Evolutionary conservation across 2,329 filamentous ascomycete genomes (phyloP).

Genomic region (Xylariaceae sp.): DNA sequence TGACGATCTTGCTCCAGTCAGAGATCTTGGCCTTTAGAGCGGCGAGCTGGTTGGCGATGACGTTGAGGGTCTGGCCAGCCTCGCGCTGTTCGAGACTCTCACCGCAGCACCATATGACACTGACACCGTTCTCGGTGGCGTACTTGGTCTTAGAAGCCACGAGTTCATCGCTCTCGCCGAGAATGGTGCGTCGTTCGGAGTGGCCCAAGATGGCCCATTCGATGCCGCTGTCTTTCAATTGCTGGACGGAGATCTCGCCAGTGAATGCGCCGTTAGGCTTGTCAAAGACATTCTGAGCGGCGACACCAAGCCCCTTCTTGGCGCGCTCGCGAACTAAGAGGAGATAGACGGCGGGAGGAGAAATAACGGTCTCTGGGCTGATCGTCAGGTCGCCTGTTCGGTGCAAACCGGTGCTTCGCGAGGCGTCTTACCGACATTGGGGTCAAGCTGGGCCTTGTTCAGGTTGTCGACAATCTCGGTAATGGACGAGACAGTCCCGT

Average conservation of each 20-base stretch:
- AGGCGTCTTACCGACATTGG: conserved; percentile 61
- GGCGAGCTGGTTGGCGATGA: conserved; percentile 79
- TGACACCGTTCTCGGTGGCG: conserved; percentile 78
- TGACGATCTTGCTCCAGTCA: conserved; percentile 91
- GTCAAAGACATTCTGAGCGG: conserved; percentile 96
- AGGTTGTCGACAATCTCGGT: conserved; percentile 86
- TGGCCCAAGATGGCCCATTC: conserved; percentile 91
- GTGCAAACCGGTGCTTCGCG: conserved; percentile 1
- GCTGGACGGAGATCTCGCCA: conserved; percentile 87
- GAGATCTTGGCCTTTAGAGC: conserved; percentile 72
- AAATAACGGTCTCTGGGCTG: conserved; percentile 80
- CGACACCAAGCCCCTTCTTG: conserved; percentile 72
- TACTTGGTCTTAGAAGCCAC: conserved; percentile 93
- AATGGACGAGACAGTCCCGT: conserved; percentile 85
- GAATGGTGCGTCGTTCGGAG: conserved; percentile 87
- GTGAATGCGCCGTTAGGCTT: conserved; percentile 96
- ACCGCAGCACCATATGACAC: conserved; percentile 95
- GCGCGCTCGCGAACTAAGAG: conserved; percentile 77
- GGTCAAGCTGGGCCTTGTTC: conserved; percentile 77
- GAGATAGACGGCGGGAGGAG: conserved; percentile 88
- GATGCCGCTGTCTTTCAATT: conserved; percentile 85
- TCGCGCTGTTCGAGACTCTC: conserved; percentile 94
- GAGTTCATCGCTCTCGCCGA: conserved; percentile 80
- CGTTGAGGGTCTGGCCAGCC: conserved; percentile 75
- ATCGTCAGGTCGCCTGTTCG: conserved; percentile 12